Conservation (phyloP, 768 basidiomycete species). For the Fomitopsis serialis region DNA sequence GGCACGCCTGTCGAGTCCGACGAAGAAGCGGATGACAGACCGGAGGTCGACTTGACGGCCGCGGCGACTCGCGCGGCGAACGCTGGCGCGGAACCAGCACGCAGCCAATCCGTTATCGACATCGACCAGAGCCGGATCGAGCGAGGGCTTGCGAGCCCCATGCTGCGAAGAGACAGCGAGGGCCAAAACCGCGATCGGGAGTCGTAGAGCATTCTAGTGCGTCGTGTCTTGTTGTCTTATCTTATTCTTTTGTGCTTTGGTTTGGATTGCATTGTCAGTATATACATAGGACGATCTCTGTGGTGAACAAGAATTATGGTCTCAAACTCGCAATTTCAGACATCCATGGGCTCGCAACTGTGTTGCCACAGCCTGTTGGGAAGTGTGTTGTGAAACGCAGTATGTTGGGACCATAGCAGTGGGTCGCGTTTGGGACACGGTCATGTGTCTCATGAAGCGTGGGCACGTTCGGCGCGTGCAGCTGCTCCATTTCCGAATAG, state of each 20-base stretch:
- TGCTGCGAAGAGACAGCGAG: slow-evolving; percentile 42
- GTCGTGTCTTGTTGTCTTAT: slow-evolving; percentile 1
- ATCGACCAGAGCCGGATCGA: slow-evolving; percentile 53
- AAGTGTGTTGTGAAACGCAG: no score
- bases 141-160: slow-evolving; percentile 60
- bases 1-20: slow-evolving; percentile 32
- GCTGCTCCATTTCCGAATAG: background rate
- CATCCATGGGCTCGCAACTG: no score
- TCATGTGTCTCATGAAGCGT: background rate
- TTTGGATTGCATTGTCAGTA: background rate
- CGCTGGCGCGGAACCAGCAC: slow-evolving; percentile 34
- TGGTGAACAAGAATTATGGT: background rate
- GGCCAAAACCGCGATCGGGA: slow-evolving; percentile 16
- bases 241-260: slow-evolving; percentile 1
- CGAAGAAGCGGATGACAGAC: slow-evolving; percentile 31
- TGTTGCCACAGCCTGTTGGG: no score
- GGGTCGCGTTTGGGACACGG: background rate
- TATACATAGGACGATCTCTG: background rate
- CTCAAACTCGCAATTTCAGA: no score
- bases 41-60: slow-evolving; percentile 22
- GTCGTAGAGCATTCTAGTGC: slow-evolving; percentile 4
- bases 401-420: no score
- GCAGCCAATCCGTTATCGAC: slow-evolving; percentile 28
- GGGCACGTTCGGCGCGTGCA: background rate
- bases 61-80: slow-evolving; percentile 6